Evolutionary conservation across 2,329 filamentous ascomycete species (phyloP).

Genomic region (Lachnellula cervina): DNA sequence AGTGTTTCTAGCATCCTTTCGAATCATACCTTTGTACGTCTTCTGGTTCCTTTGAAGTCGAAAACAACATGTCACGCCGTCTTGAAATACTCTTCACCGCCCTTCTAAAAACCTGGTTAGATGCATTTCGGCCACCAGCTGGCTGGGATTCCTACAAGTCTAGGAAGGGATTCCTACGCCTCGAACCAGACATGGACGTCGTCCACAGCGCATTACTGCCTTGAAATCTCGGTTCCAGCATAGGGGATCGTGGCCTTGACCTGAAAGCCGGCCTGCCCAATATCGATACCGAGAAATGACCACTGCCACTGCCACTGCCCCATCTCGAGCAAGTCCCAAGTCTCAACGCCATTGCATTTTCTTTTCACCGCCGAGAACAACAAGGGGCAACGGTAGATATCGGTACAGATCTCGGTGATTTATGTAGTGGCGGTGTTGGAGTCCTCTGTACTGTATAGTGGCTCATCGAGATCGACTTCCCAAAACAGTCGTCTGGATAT

Average conservation of each 20-base stretch:
- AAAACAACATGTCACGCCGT: background rate
- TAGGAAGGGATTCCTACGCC: background rate
- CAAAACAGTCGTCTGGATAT: too few species aligned
- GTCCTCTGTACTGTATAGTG: background rate
- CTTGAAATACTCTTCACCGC: background rate
- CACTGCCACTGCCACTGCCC: background rate
- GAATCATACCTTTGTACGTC: background rate
- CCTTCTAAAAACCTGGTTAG: background rate
- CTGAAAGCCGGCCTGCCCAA: background rate
- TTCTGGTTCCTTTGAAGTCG: slow-evolving; percentile 1
- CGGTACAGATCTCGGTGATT: too few species aligned
- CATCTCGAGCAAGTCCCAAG: background rate
- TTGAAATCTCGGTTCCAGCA: background rate
- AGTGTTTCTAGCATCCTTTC: background rate
- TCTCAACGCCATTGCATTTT: background rate
- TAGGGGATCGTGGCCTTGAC: background rate
- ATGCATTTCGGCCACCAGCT: background rate
- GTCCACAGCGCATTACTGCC: background rate
- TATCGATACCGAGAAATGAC: background rate
- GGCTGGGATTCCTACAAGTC: background rate
- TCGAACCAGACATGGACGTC: background rate
- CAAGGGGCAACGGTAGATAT: background rate
- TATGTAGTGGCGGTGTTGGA: background rate
- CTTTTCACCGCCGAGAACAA: background rate
- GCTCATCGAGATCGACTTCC: too few species aligned